Evolutionary conservation across 2,329 filamentous ascomycete genomes (phyloP).

Genomic region (Hypoxylon sp.): DNA sequence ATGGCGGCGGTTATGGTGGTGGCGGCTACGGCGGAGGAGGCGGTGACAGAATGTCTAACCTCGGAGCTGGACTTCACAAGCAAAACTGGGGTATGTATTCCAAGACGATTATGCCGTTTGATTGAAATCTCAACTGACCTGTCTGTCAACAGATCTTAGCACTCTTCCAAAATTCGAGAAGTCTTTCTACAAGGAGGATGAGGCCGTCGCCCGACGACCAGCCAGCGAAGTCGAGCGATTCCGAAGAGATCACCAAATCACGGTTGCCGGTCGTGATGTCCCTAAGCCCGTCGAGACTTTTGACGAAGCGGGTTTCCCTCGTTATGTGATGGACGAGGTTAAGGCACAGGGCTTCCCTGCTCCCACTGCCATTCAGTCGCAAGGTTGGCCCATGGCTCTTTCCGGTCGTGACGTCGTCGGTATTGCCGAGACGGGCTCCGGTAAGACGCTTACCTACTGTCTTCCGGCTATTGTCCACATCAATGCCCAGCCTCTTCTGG

Average conservation of each 20-base stretch:
- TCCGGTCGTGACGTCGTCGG: conserved; percentile 98
- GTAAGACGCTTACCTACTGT: conserved; percentile 99
- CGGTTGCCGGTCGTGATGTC: conserved; percentile 82
- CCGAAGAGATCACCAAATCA: conserved; percentile 87
- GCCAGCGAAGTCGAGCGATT: conserved; percentile 88
- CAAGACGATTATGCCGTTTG: conserved; percentile 24
- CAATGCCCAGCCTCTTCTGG: conserved; percentile 96
- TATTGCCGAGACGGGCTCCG: conserved; percentile 98
- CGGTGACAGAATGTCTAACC: conserved; percentile 93
- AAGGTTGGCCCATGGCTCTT: conserved; percentile 99
- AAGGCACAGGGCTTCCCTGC: conserved; percentile 97
- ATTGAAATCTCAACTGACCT: conserved; percentile 39
- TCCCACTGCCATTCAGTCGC: conserved; percentile 96
- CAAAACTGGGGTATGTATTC: conserved; percentile 84
- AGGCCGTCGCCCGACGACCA: conserved; percentile 81
- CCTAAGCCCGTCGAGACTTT: conserved; percentile 97
- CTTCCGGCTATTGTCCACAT: conserved; percentile 99
- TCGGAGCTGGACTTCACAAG: conserved; percentile 88
- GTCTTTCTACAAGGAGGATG: conserved; percentile 98
- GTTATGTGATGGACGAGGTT: conserved; percentile 98
- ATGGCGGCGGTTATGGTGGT: conserved; percentile 60
- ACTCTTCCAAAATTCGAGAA: conserved; percentile 97
- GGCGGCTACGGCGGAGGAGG: conserved; percentile 66
- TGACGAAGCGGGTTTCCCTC: conserved; percentile 96
- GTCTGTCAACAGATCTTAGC: conserved; percentile 73